Evolutionary conservation across 495 filamentous ascomycete species (phyloP), one percentile per base, ranked within the genome.

Genomic region (Penicillium malachiteum): DNA sequence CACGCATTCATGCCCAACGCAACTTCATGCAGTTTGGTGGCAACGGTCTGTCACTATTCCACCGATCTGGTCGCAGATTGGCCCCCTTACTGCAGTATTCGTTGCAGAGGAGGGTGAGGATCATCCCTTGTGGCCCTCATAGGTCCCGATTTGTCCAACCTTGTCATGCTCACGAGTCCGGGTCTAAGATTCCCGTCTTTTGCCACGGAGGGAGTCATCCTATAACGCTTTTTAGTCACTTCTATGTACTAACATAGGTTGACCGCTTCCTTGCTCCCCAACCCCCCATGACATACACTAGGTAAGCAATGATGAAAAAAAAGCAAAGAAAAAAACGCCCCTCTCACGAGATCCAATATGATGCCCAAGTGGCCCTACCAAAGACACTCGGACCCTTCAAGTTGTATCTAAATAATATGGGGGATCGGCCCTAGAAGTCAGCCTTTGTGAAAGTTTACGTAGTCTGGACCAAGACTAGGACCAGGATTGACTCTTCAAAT

Each of bases 1-100:
- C 72, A 74, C 69, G 66, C 70, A 76, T 76, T 69, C 49, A 47
- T 74, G 73, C 73, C 73, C 73, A 76, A 76, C 73, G 54, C 56
- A 13, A 37, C 34, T 54, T 51, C 52, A 21, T 44, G 45, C 32
- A 31, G 49, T 50, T 60, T 43, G 37, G 65, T 67, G 65, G 65
- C 65, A 63, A 67, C 56, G 47, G 54, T 51, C 48, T 26, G 42
- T 30, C 21, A 10, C 37, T 33, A 31, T 47, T 31, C 56, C 52
- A 49, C 50, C 39, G 57, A 52, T 56, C 60, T 54, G 10, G 45
- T 16, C 45, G 35, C 49, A 57, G 50, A 66, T 64, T 64, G 53
- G 58, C 43, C 33, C 37, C 41, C 26, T 46, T 12, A 11, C 38
- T 48, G 33, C 52, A 59, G 7, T 18, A 21, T 21, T n/a, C 31